Evolutionary conservation across 495 filamentous ascomycete species (phyloP), one percentile per base, ranked within the genome.

Genomic region (Pseudevernia furfuracea): DNA sequence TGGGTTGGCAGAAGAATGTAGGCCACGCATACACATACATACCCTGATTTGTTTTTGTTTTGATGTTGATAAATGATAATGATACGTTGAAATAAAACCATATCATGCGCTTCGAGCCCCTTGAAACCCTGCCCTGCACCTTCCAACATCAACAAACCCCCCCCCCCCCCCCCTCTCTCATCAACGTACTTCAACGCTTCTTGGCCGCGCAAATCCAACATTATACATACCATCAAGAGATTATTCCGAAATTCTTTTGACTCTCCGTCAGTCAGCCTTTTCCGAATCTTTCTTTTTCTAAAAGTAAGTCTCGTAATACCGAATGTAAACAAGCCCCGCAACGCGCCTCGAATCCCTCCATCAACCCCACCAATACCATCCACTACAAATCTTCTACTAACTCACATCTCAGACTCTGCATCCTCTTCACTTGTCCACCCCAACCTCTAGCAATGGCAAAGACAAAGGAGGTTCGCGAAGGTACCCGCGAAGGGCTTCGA

Each of bases 301-400:
- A 61, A 21, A 7, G 46, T 57, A 57, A 57, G 49, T 43, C 49
- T 21, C 30, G 38, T 52, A 37, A 48, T 39, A 37, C 44, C 23
- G n/a, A 63, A 63, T 63, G 56, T 63, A 63, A 63, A 63, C 61
- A 63, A 63, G 43, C 38, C 61, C 61, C 38, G 61, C 61, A 52
- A 63, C 61, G 61, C 62, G 56, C 62, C 56, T 38, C 17, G 28
- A 58, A 14, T 58, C 39, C 34, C 39, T 58, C 39, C n/a, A 7
- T 25, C 44, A 17, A 46, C 36, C 53, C 19, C 23, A 52, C 48
- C 44, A 12, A 23, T 30, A 2, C 23, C 30, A 32, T 30, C 32
- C 43, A 34, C 60, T n/a, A 48, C 59, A 23, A 25, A 36, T 37
- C 12, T 28, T n/a, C 14, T 8, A 10, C 46, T 57, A 53, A 46